Evolutionary conservation across 148 eudicot species (phyloP), one percentile per base, ranked within the genome.

Genomic region (Camellia granthamiana): DNA sequence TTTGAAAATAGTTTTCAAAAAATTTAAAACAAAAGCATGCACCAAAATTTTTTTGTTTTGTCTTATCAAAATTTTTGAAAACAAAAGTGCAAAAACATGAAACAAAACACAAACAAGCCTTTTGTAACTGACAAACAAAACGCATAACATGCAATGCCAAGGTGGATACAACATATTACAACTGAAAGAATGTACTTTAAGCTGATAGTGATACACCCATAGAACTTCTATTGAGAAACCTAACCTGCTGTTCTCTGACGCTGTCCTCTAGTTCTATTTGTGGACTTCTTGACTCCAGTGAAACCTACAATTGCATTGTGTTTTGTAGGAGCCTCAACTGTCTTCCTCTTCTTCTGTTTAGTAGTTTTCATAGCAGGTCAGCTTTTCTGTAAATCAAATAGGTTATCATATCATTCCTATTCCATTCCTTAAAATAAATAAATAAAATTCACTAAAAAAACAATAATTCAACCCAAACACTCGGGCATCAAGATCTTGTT

Each of bases 331-430:
- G 69, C 65, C 74, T 86, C 87, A 4, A n/a, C 74, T 11, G 55
- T 74, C 77, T 77, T 82, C 76, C 81, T 82, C 73, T 81, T 84
- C 67, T 12, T 60, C 79, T 74, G 75, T 72, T 68, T 69, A 30
- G 84, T 60, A 64, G 86, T 79, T 84, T 82, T 84, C 92, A 89
- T 89, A 76, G 80, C 60, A 74, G 76, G 64, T 71, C 72, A 81
- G 41, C 71, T 80, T 82, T 71, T 67, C 77, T 64, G 77, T 55
- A 77, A 21, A 77, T 19, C 18, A 69, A 77, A 72, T 0, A 10
- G 49, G 30, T 77, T 46, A 60, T 69, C 67, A 38, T 54, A 80
- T 61, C 61, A 77, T 60, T 76, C 58, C 68, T 58, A 9, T 65
- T 81, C 66, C 74, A 18, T 56, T 14, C 44, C 69, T 23, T 38